Conservation (phyloP, 371 early-diverging fungal species). For the Lichtheimia ornata region DNA sequence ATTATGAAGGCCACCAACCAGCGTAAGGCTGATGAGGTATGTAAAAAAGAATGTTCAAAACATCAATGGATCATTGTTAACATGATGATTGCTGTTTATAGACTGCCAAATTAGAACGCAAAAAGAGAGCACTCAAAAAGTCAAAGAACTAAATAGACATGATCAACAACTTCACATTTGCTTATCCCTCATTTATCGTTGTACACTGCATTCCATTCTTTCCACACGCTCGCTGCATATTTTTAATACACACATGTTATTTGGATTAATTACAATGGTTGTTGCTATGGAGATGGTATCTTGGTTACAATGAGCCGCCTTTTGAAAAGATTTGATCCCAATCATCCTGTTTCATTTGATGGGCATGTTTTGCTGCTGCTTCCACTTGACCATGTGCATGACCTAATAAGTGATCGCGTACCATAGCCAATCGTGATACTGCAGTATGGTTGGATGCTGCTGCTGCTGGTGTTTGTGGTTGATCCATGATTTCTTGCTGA, state of each 20-base stretch:
- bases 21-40: constrained; percentile 62
- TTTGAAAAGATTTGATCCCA: constrained; percentile 24
- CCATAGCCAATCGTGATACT: constrained; percentile 35
- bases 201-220: constrained; percentile 6
- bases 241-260: no score
- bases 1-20: constrained; percentile 60
- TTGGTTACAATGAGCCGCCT: not conserved
- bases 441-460: constrained; percentile 9
- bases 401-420: constrained; percentile 39
- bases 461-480: constrained; percentile 1
- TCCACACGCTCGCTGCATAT: not conserved
- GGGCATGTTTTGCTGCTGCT: constrained; percentile 28
- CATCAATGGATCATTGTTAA: no score
- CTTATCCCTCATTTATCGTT: constrained; percentile 4
- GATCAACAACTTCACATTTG: not conserved
- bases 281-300: no score
- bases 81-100: not conserved
- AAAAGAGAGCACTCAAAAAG: constrained; percentile 44
- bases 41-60: no score
- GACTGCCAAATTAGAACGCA: constrained; percentile 41
- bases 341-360: constrained; percentile 26
- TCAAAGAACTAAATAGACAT: constrained; percentile 16
- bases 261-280: no score
- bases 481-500: constrained; percentile 25
- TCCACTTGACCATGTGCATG: constrained; percentile 23